Conservation (phyloP, 164 flowering plant species). For the Magnolia sinica region DNA sequence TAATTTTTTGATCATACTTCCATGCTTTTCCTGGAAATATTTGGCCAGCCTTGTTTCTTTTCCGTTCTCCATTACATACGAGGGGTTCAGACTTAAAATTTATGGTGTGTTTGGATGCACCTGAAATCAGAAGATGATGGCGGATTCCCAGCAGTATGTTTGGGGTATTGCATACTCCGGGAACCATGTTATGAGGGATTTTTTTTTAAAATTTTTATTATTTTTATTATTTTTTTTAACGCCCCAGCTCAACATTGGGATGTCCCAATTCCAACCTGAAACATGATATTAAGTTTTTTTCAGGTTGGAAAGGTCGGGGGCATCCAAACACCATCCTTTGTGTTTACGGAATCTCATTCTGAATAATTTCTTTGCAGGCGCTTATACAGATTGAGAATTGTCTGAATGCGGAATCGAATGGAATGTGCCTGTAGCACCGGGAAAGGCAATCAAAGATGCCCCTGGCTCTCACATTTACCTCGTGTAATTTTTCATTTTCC, state of each 20-base stretch:
- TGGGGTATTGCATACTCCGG: neutral
- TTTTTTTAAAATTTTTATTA: neutral
- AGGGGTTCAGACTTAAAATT: neutral
- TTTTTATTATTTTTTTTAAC: neutral
- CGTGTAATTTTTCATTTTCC: no score
- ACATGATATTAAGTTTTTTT: no score
- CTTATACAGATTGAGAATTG: slow-evolving; percentile 51
- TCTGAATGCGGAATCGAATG: slow-evolving; percentile 21
- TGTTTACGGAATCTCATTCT: neutral
- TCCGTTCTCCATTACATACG: neutral
- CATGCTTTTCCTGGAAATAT: neutral
- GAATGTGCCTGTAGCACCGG: neutral
- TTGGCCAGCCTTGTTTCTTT: neutral
- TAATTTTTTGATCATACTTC: neutral
- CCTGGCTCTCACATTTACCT: neutral
- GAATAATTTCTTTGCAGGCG: slow-evolving; percentile 35
- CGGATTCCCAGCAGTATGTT: neutral
- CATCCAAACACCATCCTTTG: neutral
- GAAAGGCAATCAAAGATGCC: neutral
- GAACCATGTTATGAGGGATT: neutral
- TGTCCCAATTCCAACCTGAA: neutral
- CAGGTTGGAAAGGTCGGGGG: no score
- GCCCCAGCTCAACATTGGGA: neutral
- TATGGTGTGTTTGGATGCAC: neutral
- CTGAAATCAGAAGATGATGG: neutral